Percentiles rank a stretch among this genome's conserved stretches.
Evolutionary conservation across 164 flowering plant genomes (phyloP).

Genomic region (Piper longum): DNA sequence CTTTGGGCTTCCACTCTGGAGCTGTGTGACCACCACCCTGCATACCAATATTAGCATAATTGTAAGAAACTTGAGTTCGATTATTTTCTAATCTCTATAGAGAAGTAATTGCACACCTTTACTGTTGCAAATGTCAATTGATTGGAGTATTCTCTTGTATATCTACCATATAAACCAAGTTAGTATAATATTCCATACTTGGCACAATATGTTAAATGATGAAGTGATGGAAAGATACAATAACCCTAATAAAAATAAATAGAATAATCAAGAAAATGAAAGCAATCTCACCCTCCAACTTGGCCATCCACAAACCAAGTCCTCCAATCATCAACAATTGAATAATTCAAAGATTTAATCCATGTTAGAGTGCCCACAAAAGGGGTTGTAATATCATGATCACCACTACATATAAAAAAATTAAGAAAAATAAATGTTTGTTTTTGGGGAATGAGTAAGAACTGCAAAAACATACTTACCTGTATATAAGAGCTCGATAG

Average conservation of each 20-base stretch:
- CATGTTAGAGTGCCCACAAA: conserved; percentile 34
- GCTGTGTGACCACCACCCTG: conserved; percentile 12
- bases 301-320: conserved; percentile 34
- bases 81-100: too few species aligned
- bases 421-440: background rate
- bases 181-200: too few species aligned
- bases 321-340: conserved; percentile 43
- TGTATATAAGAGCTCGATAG: conserved; percentile 8
- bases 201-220: too few species aligned
- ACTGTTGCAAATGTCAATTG: background rate
- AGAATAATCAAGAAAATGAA: too few species aligned
- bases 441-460: background rate
- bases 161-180: background rate
- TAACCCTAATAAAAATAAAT: too few species aligned
- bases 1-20: conserved; percentile 6
- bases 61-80: background rate
- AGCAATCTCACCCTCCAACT: conserved; percentile 32
- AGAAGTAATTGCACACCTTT: background rate
- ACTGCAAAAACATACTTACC: background rate
- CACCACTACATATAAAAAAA: conserved; percentile 25
- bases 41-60: background rate
- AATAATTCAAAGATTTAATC: conserved; percentile 31
- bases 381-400: conserved; percentile 35
- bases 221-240: too few species aligned
- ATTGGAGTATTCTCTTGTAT: background rate